Conservation (phyloP, 2,329 filamentous ascomycete genomes). For the Apiospora sp. region DNA sequence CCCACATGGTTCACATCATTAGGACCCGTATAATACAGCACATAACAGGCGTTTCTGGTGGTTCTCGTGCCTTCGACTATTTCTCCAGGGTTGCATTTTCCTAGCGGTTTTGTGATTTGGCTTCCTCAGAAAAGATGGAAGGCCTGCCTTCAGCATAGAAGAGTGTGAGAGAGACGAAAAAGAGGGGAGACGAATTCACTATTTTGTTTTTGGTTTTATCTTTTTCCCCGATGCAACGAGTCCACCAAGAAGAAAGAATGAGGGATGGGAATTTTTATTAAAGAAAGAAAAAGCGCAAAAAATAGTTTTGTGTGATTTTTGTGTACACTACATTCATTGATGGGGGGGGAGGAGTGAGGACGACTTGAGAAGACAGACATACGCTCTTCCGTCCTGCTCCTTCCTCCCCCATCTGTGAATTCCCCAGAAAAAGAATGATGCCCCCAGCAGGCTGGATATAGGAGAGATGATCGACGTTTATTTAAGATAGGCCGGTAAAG, state of each 20-base stretch:
- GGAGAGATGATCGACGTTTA: neutral
- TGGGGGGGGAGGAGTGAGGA: neutral
- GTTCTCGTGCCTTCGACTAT: conserved; percentile 24
- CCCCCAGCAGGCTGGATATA: conserved; percentile 19
- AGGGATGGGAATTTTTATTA: neutral
- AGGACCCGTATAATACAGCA: conserved; percentile 29
- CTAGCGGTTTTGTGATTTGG: conserved; percentile 21
- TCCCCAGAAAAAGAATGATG: neutral
- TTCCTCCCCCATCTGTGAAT: neutral
- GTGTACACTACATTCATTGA: conserved; percentile 4
- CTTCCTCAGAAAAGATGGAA: conserved; percentile 3
- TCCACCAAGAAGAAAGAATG: conserved; percentile 2
- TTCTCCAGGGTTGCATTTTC: conserved; percentile 14
- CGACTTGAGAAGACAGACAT: neutral
- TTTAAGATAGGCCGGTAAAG: neutral
- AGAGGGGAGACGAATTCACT: neutral
- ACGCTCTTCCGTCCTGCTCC: neutral
- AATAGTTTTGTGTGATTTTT: conserved; percentile 22
- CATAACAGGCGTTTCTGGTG: conserved; percentile 27
- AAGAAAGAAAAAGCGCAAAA: conserved; percentile 19
- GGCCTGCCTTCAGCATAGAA: conserved; percentile 18
- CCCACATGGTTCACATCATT: neutral
- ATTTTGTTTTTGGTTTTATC: neutral
- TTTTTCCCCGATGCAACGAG: neutral
- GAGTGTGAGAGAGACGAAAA: conserved; percentile 4